Evolutionary conservation across 2,329 filamentous ascomycete species (phyloP), one percentile per base, ranked within the genome.

Genomic region (Penicillium expansum): DNA sequence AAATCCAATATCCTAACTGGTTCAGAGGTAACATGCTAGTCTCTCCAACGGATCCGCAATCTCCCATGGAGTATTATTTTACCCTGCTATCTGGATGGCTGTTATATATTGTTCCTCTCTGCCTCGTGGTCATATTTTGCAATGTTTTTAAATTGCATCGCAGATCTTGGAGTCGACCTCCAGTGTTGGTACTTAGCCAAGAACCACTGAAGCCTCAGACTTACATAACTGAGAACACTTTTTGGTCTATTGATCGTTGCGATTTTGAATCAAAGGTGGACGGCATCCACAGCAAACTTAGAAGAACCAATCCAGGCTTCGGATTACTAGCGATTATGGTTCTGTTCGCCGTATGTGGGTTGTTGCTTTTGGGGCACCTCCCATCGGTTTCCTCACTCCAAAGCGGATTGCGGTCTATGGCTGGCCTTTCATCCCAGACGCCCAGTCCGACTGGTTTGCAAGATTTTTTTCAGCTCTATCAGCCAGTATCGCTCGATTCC

Each of bases 401-500:
- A 4, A 29, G 37, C 32, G 43, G 18, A 33, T 37, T 43, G 22
- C 37, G 35, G n/a, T 42, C 20, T 22, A 9, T 44, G n/a, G n/a
- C n/a, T 16, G 41, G 29, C 4, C 48, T 29, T 42, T 42, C 27
- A n/a, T 38, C 41, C 22, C 49, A 45, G n/a, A 6, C 33, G 10
- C 52, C 53, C 41, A 53, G 43, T 37, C 37, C 56, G 14, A 58
- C 62, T 8, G 44, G 41, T 4, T 35, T 79, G 27, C 76, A 89
- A 51, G 80, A 88, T 63, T 87, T 86, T 66, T 86, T 91, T 64
- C 83, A 91, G 73, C 84, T 91, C 16, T 83, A 86, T 50, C 83
- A 84, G 62, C 89, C 89, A 1, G 81, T 91, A 62, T 67, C 44
- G 69, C 74, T 48, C 86, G 82, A 68, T 75, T 82, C 62, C 1